Base-by-base conservation (phyloP, 371 early-diverging fungal species). In the Dichotomocladium elegans region DNA sequence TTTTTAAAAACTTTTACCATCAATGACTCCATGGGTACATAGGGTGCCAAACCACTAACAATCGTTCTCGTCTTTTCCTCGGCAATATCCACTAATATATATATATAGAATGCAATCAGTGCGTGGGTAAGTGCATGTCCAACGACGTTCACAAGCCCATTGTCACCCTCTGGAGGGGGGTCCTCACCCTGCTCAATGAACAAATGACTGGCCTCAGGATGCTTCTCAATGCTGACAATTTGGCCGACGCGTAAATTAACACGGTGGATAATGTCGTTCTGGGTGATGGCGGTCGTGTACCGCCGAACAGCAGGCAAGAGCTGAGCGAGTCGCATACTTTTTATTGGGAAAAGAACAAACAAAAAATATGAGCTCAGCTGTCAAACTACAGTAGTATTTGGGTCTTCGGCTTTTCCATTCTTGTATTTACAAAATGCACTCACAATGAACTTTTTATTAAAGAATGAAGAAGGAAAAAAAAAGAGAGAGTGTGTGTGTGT, bases 181-280 rank as follows among this genome's bases (percentile, higher is more conserved):
- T n/a, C n/a, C 21, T 8, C 5, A 72, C 82, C 73, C 71, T 85
- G 66, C 58, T 92, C 93, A 22, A 92, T 83, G 61, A 88, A 91
- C 27, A 92, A 70, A 17, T 85, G 77, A 14, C 78, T 81, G 15
- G 89, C 91, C 53, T 85, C 86, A 0, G 88, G 80, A 61, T 92
- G 93, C 14, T 56, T 47, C 24, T 80, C 62, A 17, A 88, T 84
- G 2, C 70, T 60, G 0, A 87, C 61, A 35, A 92, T 82, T 55
- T 82, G 77, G 10, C 91, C 93, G 22, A 92, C 86, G n/a, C 85
- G 68, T 15, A 92, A 73, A 64, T 92, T 87, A 41, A 92, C 58
- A 28, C 70, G 71, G 42, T 79, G 77, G 41, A 82, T 68, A 7
- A 63, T 59, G 41, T 81, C 82, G n/a, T 78, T 72, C 9, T 45